These are phyloP conservation scores for Pseudopyrenochaeta lycopersici DNA, from an alignment of 2,329 filamentous ascomycete genomes.

Conservation along the genomic window DNA sequence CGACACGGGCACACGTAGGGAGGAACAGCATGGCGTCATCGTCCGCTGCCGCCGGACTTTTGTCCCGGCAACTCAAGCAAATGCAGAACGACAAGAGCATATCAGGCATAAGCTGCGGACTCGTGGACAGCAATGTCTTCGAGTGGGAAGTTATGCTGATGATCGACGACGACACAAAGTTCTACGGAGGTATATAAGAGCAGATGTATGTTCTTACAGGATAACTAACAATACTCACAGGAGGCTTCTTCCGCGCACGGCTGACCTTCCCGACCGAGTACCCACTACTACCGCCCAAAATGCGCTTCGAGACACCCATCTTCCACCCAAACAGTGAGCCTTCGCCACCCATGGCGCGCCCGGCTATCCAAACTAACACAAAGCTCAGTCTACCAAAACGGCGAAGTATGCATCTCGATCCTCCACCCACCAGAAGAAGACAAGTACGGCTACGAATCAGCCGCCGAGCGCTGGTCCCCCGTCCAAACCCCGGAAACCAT, in stretches of 20 bases:
- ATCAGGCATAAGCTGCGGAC: slow-evolving; percentile 90
- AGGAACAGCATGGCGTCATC: slow-evolving; percentile 43
- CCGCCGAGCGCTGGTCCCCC: slow-evolving; percentile 93
- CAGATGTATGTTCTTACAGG: not conserved
- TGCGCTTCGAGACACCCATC: slow-evolving; percentile 93
- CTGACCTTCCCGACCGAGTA: slow-evolving; percentile 96
- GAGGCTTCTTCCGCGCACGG: slow-evolving; percentile 93
- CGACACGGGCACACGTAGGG: slow-evolving; percentile 9
- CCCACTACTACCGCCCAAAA: slow-evolving; percentile 92
- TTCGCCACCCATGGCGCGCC: not conserved
- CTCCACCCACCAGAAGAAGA: slow-evolving; percentile 95
- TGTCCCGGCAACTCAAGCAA: slow-evolving; percentile 87
- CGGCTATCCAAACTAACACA: slow-evolving; percentile 2
- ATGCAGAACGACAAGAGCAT: slow-evolving; percentile 93
- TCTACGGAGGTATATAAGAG: slow-evolving; percentile 77
- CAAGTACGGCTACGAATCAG: slow-evolving; percentile 97
- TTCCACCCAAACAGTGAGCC: slow-evolving; percentile 92
- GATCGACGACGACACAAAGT: slow-evolving; percentile 93
- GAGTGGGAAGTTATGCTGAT: slow-evolving; percentile 99
- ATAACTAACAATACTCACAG: slow-evolving; percentile 49
- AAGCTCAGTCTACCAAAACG: slow-evolving; percentile 81
- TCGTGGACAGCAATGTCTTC: slow-evolving; percentile 87
- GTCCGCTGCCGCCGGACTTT: slow-evolving; percentile 73
- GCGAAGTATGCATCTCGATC: slow-evolving; percentile 97
- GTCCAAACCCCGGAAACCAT: slow-evolving; percentile 99